Evolutionary conservation across 371 early-diverging fungal genomes (phyloP).

Genomic region (Nematocida minor): DNA sequence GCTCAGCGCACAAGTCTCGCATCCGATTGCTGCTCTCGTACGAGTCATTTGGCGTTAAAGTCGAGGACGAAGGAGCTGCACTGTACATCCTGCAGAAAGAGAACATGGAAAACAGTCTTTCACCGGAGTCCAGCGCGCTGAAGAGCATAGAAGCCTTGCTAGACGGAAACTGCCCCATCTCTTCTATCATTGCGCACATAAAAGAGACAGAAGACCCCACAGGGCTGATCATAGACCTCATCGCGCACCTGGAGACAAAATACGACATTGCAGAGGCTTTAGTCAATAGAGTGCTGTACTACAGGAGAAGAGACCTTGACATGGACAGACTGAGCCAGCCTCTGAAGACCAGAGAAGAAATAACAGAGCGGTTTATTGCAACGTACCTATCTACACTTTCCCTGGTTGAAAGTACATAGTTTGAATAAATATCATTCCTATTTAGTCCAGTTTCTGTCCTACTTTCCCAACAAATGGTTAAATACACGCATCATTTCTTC

Average conservation of each 20-base stretch:
- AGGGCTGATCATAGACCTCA: background rate
- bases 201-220: conserved; percentile 26
- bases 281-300: conserved; percentile 25
- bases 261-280: conserved; percentile 35
- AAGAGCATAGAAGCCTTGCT: conserved; percentile 8
- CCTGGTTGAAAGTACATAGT: background rate
- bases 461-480: too few relatives aligned
- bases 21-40: conserved; percentile 14
- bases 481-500: too few relatives aligned
- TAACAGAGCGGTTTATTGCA: conserved; percentile 12
- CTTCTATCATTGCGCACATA: conserved; percentile 19
- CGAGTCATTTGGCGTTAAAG: background rate
- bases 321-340: background rate
- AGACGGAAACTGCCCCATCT: conserved; percentile 36
- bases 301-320: conserved; percentile 33
- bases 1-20: background rate
- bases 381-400: conserved; percentile 37
- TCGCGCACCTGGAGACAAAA: background rate
- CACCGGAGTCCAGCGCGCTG: background rate
- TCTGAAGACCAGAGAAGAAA: conserved; percentile 6
- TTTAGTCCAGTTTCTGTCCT: background rate
- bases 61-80: background rate
- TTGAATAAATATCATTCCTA: background rate
- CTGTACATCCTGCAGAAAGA: conserved; percentile 10
- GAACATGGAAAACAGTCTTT: background rate